Percentiles rank a stretch among this genome's conserved stretches.
phyloP scores from a whole-genome alignment of 192 early-diverging fungal genomes.

The Rhizoclosmatium globosum region DNA sequence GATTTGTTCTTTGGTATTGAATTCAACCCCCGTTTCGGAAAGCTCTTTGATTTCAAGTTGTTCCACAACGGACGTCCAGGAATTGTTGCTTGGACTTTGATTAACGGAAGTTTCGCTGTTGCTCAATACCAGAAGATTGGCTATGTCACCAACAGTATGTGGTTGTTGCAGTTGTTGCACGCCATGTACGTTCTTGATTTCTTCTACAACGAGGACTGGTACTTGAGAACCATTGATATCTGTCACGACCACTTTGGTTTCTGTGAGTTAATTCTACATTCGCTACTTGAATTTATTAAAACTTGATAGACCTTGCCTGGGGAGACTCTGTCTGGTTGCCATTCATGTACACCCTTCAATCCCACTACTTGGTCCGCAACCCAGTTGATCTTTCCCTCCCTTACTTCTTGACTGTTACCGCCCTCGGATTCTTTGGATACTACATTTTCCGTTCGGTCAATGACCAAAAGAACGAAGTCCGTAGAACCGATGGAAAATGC shows the following conservation, averaged over 20 bases:
- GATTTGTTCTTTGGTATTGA: conserved; percentile 85
- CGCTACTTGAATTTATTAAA: background rate
- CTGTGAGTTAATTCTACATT: conserved; percentile 49
- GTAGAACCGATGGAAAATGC: conserved; percentile 74
- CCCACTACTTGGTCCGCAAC: conserved; percentile 78
- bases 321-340: conserved; percentile 84
- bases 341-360: conserved; percentile 85
- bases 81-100: conserved; percentile 87
- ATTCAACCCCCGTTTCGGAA: conserved; percentile 80
- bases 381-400: conserved; percentile 69
- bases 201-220: conserved; percentile 88
- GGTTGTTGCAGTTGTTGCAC: conserved; percentile 77
- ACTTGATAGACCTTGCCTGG: conserved; percentile 71
- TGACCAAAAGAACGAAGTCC: conserved; percentile 80
- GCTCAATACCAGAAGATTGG: conserved; percentile 79
- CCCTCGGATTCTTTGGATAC: conserved; percentile 73
- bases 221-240: conserved; percentile 84
- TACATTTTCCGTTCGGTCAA: conserved; percentile 84
- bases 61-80: conserved; percentile 87
- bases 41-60: conserved; percentile 82
- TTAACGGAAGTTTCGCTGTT: conserved; percentile 78
- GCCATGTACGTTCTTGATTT: conserved; percentile 81
- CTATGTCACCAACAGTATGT: conserved; percentile 83
- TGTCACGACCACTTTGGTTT: conserved; percentile 88
- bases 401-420: conserved; percentile 59